Percentiles rank a stretch among this genome's conserved stretches.
Conservation (phyloP, 352 stramenopile species). For the Thalassiosira oceanica region DNA sequence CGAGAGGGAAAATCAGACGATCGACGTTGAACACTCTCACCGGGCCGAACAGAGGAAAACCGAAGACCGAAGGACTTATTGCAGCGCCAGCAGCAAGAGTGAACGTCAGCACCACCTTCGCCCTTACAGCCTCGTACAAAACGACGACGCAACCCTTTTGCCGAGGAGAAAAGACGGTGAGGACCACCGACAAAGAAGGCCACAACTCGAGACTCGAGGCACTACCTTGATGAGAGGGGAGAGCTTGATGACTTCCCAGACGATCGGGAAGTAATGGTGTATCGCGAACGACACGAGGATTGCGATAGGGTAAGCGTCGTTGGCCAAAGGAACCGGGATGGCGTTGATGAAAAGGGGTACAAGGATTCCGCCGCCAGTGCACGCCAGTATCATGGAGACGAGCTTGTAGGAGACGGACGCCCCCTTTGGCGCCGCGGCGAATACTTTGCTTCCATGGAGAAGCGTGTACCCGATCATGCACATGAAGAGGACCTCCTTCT, state of each 20-base stretch:
- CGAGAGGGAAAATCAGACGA: too few relatives aligned
- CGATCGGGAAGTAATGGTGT: conserved; percentile 69
- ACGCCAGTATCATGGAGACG: conserved; percentile 66
- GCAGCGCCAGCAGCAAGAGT: conserved; percentile 44
- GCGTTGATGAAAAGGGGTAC: conserved; percentile 75
- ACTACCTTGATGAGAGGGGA: conserved; percentile 57
- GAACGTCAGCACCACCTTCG: conserved; percentile 66
- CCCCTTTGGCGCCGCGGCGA: conserved; percentile 33
- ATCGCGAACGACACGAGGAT: conserved; percentile 63
- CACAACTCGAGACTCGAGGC: too few relatives aligned
- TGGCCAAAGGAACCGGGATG: conserved; percentile 66
- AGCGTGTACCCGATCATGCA: conserved; percentile 72
- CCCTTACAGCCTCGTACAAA: conserved; percentile 62
- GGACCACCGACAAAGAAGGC: too few relatives aligned
- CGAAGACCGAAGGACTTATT: conserved; percentile 66
- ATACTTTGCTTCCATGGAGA: conserved; percentile 71
- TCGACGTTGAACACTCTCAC: too few relatives aligned
- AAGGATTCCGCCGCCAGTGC: conserved; percentile 73
- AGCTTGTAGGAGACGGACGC: conserved; percentile 66
- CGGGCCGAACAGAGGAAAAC: conserved; percentile 72
- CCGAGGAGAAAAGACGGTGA: too few relatives aligned
- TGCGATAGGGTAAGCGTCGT: conserved; percentile 72
- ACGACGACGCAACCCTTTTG: conserved; percentile 47
- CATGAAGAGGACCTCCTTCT: conserved; percentile 75
- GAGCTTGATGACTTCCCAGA: conserved; percentile 65